phyloP scores from a whole-genome alignment of 2,329 filamentous ascomycete species.

The Cladobotryum protrusum region DNA sequence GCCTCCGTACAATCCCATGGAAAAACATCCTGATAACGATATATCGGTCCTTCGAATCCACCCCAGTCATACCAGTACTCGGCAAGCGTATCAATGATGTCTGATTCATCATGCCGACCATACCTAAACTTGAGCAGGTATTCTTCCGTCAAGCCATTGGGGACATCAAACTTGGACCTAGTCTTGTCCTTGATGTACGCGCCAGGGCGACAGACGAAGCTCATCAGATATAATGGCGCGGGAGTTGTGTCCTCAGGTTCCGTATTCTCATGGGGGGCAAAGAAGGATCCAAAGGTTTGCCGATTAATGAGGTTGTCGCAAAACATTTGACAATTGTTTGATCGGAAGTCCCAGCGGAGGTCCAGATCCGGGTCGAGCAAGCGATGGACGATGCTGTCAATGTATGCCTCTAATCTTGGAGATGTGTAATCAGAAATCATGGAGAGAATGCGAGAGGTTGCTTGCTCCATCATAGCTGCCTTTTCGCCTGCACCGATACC shows the following conservation, averaged over 20 bases:
- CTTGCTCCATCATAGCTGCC: conserved; percentile 12
- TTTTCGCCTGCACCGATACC: conserved; percentile 12
- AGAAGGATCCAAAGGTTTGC: conserved; percentile 25
- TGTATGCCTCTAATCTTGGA: conserved; percentile 22
- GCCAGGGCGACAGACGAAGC: conserved; percentile 30
- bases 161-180: conserved; percentile 30
- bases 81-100: conserved; percentile 36
- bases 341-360: conserved; percentile 25
- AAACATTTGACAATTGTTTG: conserved; percentile 34
- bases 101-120: conserved; percentile 34
- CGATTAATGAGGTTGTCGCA: conserved; percentile 30
- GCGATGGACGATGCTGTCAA: conserved; percentile 23
- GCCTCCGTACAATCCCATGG: conserved; percentile 44
- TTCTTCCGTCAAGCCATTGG: conserved; percentile 36
- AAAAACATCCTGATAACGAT: conserved; percentile 36
- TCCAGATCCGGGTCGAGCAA: conserved; percentile 22
- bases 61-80: conserved; percentile 44
- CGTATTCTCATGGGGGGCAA: conserved; percentile 1
- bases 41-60: conserved; percentile 31
- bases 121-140: conserved; percentile 34
- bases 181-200: conserved; percentile 21
- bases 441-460: conserved; percentile 11
- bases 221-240: conserved; percentile 31
- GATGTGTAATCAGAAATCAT: conserved; percentile 21
- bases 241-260: background rate